Base-by-base conservation (phyloP, 2,329 filamentous ascomycete species). In the Proliferodiscus dingleyae region DNA sequence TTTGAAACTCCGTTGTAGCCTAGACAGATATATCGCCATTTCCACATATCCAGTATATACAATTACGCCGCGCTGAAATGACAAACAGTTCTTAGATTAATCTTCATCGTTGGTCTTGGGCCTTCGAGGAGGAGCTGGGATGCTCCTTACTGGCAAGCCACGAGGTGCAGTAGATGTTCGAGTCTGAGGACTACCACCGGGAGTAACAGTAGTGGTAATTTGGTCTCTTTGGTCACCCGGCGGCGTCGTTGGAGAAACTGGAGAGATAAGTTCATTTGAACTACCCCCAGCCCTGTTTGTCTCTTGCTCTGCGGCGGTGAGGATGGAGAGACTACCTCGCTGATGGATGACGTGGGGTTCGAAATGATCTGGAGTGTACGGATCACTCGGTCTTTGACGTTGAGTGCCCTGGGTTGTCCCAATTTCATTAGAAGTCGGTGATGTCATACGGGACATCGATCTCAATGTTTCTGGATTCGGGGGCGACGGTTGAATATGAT, bases 91-190 rank as follows among this genome's bases (percentile, higher is more conserved):
- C 16, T 2, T 9, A 34, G 18, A 16, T 9, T 41, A 41, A 22
- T 41, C 46, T 6, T 59, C 52, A 10, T 56, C 49, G 29, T 48
- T 37, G 32, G 47, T 45, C 41, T 53, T 45, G 11, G 51, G 57
- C 24, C 50, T 48, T 36, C 59, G 49, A 23, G 57, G 57, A 5
- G 59, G 60, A 40, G 60, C 58, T n/a, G 60, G 59, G 32, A 63
- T 60, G 41, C 49, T 58, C 26, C 52, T 41, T 9, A 61, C 42
- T 15, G 53, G 54, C 16, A 62, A 45, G 5, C 52, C 56, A 36
- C 43, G 39, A 10, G 51, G 34, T 15, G 57, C 56, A 7, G 45
- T 37, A 28, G 52, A 46, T 30, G 46, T 55, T 28, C 41, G 49
- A 37, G 41, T 36, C 26, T 43, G 46, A 21, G 18, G 30, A 11